phyloP scores from a whole-genome alignment of 305 asterid species.

The Solanum aculeatissimum region DNA sequence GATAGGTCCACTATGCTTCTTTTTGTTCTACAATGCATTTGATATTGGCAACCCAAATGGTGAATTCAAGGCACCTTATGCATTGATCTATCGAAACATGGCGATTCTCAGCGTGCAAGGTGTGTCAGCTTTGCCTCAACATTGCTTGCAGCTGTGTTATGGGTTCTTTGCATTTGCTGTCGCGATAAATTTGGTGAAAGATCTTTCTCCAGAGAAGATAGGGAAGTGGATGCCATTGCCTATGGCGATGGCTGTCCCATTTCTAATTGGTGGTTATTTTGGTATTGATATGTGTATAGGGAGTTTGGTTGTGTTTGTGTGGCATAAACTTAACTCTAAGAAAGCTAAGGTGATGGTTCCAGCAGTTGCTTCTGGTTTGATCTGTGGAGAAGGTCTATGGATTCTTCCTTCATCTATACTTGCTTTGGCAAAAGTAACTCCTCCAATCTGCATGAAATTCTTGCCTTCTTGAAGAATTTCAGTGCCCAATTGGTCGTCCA shows the following conservation, averaged over 20 bases:
- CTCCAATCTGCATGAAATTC: constrained; percentile 74
- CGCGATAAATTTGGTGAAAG: constrained; percentile 37
- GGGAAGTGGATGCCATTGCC: constrained; percentile 73
- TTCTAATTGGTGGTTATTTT: constrained; percentile 50
- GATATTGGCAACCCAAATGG: constrained; percentile 68
- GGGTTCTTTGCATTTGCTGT: constrained; percentile 51
- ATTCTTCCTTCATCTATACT: constrained; percentile 56
- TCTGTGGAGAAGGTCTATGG: constrained; percentile 83
- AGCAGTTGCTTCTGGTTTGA: constrained; percentile 74
- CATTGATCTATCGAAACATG: constrained; percentile 52
- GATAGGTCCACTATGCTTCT: constrained; percentile 47
- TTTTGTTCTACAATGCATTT: constrained; percentile 63
- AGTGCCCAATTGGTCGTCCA: neutral
- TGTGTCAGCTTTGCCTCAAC: constrained; percentile 55
- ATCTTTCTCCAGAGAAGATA: constrained; percentile 29
- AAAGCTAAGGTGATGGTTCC: constrained; percentile 58
- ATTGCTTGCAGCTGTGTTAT: constrained; percentile 53
- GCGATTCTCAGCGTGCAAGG: constrained; percentile 65
- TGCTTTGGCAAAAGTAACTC: constrained; percentile 51
- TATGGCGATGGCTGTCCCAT: constrained; percentile 70
- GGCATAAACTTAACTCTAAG: constrained; percentile 32
- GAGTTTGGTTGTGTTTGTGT: constrained; percentile 43
- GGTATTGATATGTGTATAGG: constrained; percentile 78
- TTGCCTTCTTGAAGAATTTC: constrained; percentile 12
- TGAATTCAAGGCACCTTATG: constrained; percentile 71